A percentile compares a stretch with the other conserved stretches of the same genome.
phyloP scores from a whole-genome alignment of 352 stramenopile genomes.

The Pythium vanterpoolii region DNA sequence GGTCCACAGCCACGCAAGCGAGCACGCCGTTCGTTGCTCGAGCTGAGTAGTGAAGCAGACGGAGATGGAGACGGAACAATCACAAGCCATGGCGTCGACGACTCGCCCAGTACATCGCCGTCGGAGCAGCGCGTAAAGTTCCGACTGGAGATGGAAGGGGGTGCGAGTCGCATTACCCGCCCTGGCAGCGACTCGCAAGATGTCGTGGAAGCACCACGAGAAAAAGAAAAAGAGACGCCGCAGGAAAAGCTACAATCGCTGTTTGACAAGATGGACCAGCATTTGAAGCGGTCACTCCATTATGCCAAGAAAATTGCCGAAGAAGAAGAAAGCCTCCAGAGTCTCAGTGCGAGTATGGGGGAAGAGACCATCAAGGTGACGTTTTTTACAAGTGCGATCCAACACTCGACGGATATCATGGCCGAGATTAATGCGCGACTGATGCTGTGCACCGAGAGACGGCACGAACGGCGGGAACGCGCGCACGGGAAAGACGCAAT shows the following conservation, averaged over 20 bases:
- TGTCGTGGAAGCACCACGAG: neutral
- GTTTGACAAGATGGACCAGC: slow-evolving; percentile 61
- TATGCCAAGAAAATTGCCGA: slow-evolving; percentile 62
- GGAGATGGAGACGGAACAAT: slow-evolving; percentile 9
- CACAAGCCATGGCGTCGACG: slow-evolving; percentile 12
- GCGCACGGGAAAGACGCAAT: neutral
- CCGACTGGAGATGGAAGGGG: slow-evolving; percentile 34
- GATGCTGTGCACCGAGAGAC: neutral
- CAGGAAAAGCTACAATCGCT: slow-evolving; percentile 46
- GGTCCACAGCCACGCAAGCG: slow-evolving; percentile 41
- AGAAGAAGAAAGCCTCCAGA: slow-evolving; percentile 49
- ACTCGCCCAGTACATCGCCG: neutral
- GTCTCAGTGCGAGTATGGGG: slow-evolving; percentile 32
- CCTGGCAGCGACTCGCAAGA: slow-evolving; percentile 59
- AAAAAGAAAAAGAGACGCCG: slow-evolving; percentile 24
- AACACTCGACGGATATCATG: slow-evolving; percentile 39
- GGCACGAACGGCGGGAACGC: neutral
- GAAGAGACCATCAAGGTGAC: slow-evolving; percentile 29
- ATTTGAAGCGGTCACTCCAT: slow-evolving; percentile 50
- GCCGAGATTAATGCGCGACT: slow-evolving; percentile 37
- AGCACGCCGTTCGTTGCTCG: slow-evolving; percentile 36
- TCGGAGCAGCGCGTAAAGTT: slow-evolving; percentile 42
- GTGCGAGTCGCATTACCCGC: slow-evolving; percentile 36
- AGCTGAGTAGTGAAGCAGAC: slow-evolving; percentile 30
- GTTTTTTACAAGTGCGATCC: slow-evolving; percentile 32